These are phyloP conservation scores for Euphorbia peplus DNA, from an alignment of 345 rosid genomes.

Conservation along the genomic window DNA sequence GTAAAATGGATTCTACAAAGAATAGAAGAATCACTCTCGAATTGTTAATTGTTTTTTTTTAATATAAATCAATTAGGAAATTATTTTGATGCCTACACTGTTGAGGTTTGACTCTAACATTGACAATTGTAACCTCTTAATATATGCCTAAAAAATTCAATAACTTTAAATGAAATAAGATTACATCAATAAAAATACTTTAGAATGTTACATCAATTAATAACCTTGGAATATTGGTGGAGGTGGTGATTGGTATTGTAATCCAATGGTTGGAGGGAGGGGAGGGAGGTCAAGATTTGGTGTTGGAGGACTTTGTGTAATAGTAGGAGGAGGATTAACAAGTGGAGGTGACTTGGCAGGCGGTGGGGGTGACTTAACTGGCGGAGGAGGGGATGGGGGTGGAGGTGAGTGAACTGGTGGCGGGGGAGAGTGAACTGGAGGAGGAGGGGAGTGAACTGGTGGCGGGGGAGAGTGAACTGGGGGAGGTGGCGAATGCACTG, in stretches of 20 bases:
- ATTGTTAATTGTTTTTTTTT: neutral
- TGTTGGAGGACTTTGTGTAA: slow-evolving; percentile 10
- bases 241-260: neutral
- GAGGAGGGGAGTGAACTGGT: neutral
- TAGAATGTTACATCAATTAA: slow-evolving; percentile 26
- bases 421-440: neutral
- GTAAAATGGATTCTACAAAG: too few relatives aligned
- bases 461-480: neutral
- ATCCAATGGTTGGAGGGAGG: slow-evolving; percentile 5
- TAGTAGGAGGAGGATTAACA: neutral
- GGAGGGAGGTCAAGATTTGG: slow-evolving; percentile 13
- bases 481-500: neutral
- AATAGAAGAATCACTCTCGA: neutral
- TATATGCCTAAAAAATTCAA: neutral
- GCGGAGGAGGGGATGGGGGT: slow-evolving; percentile 12
- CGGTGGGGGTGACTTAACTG: neutral
- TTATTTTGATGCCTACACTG: neutral
- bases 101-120: neutral
- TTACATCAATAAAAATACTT: neutral
- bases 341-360: neutral
- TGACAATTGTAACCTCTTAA: neutral
- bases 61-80: neutral
- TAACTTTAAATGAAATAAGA: neutral
- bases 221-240: slow-evolving; percentile 55
- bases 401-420: slow-evolving; percentile 13